phyloP scores from a whole-genome alignment of 176 grass and related monocot species.

The Hsuehochloa calcarea region DNA sequence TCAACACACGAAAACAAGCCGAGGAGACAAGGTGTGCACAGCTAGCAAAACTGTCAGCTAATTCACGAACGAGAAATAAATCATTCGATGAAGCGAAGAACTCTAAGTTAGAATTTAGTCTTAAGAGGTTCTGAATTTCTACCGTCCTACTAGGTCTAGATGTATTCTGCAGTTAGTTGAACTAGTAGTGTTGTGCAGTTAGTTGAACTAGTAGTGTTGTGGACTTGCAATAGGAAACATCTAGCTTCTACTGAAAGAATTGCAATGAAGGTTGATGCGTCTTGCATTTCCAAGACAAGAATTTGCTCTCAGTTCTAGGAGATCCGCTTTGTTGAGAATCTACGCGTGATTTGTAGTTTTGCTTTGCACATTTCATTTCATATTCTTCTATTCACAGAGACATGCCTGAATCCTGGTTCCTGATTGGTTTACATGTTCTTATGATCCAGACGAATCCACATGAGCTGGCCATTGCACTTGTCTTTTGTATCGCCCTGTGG shows the following conservation, averaged over 20 bases:
- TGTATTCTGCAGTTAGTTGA: slow-evolving; percentile 5
- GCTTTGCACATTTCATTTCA: background rate
- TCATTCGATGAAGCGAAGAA: background rate
- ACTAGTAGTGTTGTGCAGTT: background rate
- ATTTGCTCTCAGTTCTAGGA: background rate
- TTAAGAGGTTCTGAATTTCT: slow-evolving; percentile 1
- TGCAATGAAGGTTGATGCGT: background rate
- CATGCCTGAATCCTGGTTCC: slow-evolving; percentile 25
- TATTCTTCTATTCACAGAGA: background rate
- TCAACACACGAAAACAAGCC: slow-evolving; percentile 40
- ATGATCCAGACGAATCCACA: slow-evolving; percentile 46
- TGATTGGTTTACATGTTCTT: slow-evolving; percentile 37
- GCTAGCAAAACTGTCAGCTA: slow-evolving; percentile 34
- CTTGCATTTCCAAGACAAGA: background rate
- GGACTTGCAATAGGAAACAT: background rate
- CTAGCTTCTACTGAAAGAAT: background rate
- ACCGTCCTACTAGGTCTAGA: background rate
- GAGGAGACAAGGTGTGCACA: slow-evolving; percentile 63
- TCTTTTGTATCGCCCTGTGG: slow-evolving; percentile 39
- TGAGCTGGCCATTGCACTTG: slow-evolving; percentile 33
- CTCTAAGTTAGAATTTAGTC: background rate
- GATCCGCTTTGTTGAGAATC: background rate
- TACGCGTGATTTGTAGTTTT: background rate
- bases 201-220: background rate
- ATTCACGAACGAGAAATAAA: slow-evolving; percentile 6